A percentile compares a stretch with the other conserved stretches of the same genome.
Conservation (phyloP, 75 land plant genomes). For the Pinus tabuliformis region DNA sequence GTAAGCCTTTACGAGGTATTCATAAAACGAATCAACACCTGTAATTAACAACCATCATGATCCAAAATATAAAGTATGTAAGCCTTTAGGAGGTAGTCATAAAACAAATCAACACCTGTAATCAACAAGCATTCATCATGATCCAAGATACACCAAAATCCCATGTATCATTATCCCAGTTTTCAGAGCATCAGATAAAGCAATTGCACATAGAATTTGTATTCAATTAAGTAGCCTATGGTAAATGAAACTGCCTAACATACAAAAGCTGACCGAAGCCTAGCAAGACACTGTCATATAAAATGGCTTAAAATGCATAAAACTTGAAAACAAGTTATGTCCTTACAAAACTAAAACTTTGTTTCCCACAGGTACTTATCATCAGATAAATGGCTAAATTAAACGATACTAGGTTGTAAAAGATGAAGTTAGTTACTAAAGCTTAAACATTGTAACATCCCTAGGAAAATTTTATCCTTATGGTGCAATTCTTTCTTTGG, state of each 20-base stretch:
- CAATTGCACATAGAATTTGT: background rate
- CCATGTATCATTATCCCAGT: background rate
- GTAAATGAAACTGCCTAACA: background rate
- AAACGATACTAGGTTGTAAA: background rate
- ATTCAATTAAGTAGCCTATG: background rate
- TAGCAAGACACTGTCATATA: background rate
- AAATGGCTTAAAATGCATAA: slow-evolving; percentile 2
- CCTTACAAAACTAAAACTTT: background rate
- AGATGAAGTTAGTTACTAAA: background rate
- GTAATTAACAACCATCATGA: slow-evolving; percentile 7
- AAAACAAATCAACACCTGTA: slow-evolving; percentile 89
- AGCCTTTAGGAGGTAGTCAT: slow-evolving; percentile 82
- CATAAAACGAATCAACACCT: slow-evolving; percentile 96
- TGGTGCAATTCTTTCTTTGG: too few species aligned
- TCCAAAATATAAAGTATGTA: slow-evolving; percentile 42
- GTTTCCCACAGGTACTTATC: background rate
- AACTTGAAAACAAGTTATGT: background rate
- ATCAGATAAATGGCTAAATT: background rate
- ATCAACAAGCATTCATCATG: background rate
- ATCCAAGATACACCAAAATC: background rate
- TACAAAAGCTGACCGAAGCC: background rate
- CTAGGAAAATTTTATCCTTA: too few species aligned
- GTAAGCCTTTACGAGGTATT: slow-evolving; percentile 77
- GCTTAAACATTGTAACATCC: too few species aligned
- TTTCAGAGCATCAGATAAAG: background rate